Conservation (phyloP, 2,329 filamentous ascomycete genomes). For the Xylariaceae sp. region DNA sequence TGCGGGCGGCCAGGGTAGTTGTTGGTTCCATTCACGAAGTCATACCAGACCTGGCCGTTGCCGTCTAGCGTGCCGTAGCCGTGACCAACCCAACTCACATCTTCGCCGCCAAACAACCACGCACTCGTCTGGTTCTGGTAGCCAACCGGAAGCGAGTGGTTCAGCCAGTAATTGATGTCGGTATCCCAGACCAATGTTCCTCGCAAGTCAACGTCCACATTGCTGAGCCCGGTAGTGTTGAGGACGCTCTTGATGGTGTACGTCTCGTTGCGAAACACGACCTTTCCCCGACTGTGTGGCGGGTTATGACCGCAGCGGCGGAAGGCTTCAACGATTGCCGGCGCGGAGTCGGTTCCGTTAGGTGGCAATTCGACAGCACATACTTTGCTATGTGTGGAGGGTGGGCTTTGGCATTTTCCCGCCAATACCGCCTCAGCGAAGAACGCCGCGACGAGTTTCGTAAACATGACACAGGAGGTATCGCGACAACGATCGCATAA, state of each 20-base stretch:
- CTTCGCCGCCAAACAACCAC: constrained; percentile 57
- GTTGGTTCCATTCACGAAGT: constrained; percentile 46
- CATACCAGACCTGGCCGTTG: constrained; percentile 64
- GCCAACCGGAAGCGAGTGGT: constrained; percentile 51
- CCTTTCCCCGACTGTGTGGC: constrained; percentile 7
- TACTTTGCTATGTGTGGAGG: constrained; percentile 19
- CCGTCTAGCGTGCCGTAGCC: constrained; percentile 58
- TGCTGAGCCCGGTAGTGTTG: constrained; percentile 37
- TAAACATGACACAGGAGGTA: not conserved
- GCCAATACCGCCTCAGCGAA: not conserved
- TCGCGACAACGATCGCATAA: not conserved
- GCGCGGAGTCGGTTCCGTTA: constrained; percentile 37
- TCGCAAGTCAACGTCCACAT: constrained; percentile 49
- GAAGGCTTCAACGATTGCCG: constrained; percentile 37
- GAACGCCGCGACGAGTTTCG: not conserved
- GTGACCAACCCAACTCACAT: constrained; percentile 52
- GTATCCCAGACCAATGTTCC: constrained; percentile 45
- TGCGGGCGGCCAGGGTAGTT: constrained; percentile 48
- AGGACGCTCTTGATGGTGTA: constrained; percentile 42
- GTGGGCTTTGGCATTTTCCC: not conserved
- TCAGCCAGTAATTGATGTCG: constrained; percentile 55
- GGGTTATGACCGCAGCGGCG: constrained; percentile 32
- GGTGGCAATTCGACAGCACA: constrained; percentile 34
- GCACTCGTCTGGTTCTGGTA: constrained; percentile 60
- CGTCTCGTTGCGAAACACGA: constrained; percentile 38